Percentiles rank a stretch among this genome's conserved stretches.
These are phyloP conservation scores for Borealophlyctis nickersoniae DNA, from an alignment of 192 early-diverging fungal species.

Conservation along the genomic window DNA sequence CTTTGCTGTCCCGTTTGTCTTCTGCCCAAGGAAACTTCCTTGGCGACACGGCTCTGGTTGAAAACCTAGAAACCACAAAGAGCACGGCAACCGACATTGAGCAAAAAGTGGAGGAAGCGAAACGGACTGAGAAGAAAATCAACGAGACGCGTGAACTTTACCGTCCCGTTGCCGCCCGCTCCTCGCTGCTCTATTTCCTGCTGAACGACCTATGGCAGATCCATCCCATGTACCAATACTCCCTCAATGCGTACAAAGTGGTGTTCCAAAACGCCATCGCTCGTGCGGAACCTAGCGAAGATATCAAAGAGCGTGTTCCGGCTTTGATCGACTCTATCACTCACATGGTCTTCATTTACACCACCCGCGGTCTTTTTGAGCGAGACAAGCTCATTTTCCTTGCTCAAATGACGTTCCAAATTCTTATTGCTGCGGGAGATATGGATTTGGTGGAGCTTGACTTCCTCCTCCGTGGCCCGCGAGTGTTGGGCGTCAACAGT, in stretches of 20 bases:
- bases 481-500: constrained; percentile 43
- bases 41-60: constrained; percentile 63
- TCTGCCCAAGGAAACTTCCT: constrained; percentile 65
- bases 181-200: constrained; percentile 61
- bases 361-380: constrained; percentile 62
- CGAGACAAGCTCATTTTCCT: constrained; percentile 62
- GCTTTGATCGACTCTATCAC: constrained; percentile 62
- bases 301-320: constrained; percentile 58
- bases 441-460: constrained; percentile 58
- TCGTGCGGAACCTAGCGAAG: constrained; percentile 54
- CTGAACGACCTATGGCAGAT: constrained; percentile 67
- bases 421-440: constrained; percentile 51
- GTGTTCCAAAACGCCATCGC: constrained; percentile 64
- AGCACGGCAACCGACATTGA: constrained; percentile 64
- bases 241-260: constrained; percentile 65
- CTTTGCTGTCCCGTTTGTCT: constrained; percentile 55
- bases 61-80: constrained; percentile 64
- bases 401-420: constrained; percentile 68
- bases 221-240: constrained; percentile 71
- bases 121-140: constrained; percentile 65
- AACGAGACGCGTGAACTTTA: constrained; percentile 67
- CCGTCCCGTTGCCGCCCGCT: constrained; percentile 62
- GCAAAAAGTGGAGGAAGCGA: constrained; percentile 62
- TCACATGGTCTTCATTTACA: constrained; percentile 61
- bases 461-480: constrained; percentile 55